These are phyloP conservation scores for Penicillium sp. DNA, from an alignment of 2,329 filamentous ascomycete species.

Conservation along the genomic window DNA sequence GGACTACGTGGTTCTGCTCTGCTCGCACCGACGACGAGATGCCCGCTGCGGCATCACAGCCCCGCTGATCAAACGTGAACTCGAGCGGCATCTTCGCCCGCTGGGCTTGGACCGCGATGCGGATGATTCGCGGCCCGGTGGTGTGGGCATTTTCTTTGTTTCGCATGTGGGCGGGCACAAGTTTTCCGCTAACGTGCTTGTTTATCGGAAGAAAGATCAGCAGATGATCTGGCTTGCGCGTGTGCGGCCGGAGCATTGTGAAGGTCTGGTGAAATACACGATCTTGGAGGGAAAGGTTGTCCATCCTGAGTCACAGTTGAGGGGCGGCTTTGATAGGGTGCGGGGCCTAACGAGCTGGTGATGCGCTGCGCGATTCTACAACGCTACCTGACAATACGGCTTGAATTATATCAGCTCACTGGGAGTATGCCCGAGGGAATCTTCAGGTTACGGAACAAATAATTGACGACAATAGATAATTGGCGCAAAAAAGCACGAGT, in stretches of 20 bases:
- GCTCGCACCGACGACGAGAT: slow-evolving; percentile 84
- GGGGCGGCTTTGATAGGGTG: slow-evolving; percentile 78
- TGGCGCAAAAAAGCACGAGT: too few species aligned
- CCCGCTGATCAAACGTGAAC: slow-evolving; percentile 73
- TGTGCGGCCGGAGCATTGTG: slow-evolving; percentile 79
- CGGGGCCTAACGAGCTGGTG: slow-evolving; percentile 67
- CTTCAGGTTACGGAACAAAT: too few species aligned
- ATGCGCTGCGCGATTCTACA: slow-evolving; percentile 1
- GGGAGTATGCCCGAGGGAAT: too few species aligned
- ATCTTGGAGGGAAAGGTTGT: slow-evolving; percentile 85
- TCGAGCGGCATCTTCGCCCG: slow-evolving; percentile 78
- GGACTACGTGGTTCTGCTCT: slow-evolving; percentile 79
- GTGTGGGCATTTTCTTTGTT: slow-evolving; percentile 88
- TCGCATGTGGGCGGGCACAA: slow-evolving; percentile 93
- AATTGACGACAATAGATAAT: too few species aligned
- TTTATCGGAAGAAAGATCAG: slow-evolving; percentile 63
- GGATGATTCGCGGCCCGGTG: slow-evolving; percentile 77
- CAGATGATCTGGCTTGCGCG: slow-evolving; percentile 78
- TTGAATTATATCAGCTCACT: too few species aligned
- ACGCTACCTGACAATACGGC: background rate
- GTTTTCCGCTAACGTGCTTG: slow-evolving; percentile 85
- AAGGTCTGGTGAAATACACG: slow-evolving; percentile 83
- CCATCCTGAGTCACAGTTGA: slow-evolving; percentile 75
- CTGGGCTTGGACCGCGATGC: slow-evolving; percentile 76
- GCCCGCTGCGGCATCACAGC: slow-evolving; percentile 88